These are phyloP conservation scores for Leccinum fallax DNA, from an alignment of 1,284 basidiomycete species.

Conservation along the genomic window DNA sequence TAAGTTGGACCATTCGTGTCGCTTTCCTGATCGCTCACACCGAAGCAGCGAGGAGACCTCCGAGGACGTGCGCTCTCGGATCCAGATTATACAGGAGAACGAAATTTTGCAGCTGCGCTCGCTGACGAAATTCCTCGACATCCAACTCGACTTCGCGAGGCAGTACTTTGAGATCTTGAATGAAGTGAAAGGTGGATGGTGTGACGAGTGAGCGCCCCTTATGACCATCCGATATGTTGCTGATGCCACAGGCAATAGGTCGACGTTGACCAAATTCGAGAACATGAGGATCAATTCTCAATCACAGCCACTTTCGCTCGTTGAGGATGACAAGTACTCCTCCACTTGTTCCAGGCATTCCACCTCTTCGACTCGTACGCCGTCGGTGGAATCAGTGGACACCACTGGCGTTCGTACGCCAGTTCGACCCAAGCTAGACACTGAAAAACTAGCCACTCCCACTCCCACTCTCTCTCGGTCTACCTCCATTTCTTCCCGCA, in stretches of 20 bases:
- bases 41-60: constrained; percentile 72
- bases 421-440: constrained; percentile 43
- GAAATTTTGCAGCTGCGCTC: constrained; percentile 72
- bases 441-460: constrained; percentile 35
- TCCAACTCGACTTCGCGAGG: constrained; percentile 73
- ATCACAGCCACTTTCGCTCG: constrained; percentile 5
- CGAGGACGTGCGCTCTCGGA: constrained; percentile 75
- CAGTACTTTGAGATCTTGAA: constrained; percentile 70
- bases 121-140: constrained; percentile 67
- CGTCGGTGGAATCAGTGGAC: constrained; percentile 40
- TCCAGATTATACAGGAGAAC: constrained; percentile 76
- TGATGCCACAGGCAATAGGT: constrained; percentile 21
- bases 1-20: constrained; percentile 41
- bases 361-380: constrained; percentile 20
- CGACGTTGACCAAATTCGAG: constrained; percentile 25
- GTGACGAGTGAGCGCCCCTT: constrained; percentile 49
- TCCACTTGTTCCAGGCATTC: constrained; percentile 32
- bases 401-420: constrained; percentile 31
- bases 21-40: constrained; percentile 4
- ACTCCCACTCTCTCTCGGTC: constrained; percentile 47
- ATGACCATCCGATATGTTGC: neutral
- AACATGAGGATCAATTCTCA: constrained; percentile 12
- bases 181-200: constrained; percentile 69
- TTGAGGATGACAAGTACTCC: constrained; percentile 18
- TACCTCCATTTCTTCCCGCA: constrained; percentile 56